Evolutionary conservation across 768 basidiomycete genomes (phyloP).

Genomic region (Psilocybe subaeruginosa): DNA sequence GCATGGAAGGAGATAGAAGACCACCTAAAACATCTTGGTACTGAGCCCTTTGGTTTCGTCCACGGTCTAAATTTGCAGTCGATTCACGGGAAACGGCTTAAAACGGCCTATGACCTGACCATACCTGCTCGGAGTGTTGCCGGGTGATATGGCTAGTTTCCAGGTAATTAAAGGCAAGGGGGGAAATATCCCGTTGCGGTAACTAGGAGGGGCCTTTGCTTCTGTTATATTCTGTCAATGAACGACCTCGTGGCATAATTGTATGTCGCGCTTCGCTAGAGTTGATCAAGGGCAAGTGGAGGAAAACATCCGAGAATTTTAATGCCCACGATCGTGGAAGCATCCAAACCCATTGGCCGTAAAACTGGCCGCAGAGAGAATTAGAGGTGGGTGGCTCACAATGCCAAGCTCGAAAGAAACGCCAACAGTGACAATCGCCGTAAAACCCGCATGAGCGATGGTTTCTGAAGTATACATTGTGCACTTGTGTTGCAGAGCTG

Average conservation of each 20-base stretch:
- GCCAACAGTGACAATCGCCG: conserved; percentile 26
- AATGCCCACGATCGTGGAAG: conserved; percentile 18
- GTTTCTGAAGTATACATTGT: too few relatives aligned
- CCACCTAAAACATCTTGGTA: too few relatives aligned
- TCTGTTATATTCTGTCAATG: conserved; percentile 21
- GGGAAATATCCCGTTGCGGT: neutral
- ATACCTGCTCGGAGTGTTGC: neutral
- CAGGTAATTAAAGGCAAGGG: neutral
- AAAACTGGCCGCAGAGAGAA: neutral
- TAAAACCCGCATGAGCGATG: conserved; percentile 20
- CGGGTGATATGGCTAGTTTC: neutral
- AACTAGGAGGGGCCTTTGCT: neutral
- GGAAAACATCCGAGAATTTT: neutral
- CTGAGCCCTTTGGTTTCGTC: too few relatives aligned
- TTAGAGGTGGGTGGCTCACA: conserved; percentile 15
- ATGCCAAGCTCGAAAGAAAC: conserved; percentile 29
- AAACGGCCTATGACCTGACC: neutral
- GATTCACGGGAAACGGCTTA: neutral
- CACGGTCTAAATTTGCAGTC: neutral
- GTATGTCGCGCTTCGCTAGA: conserved; percentile 9
- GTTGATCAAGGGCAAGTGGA: neutral
- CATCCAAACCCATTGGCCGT: conserved; percentile 20
- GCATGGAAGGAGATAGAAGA: neutral
- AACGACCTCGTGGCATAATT: conserved; percentile 7
- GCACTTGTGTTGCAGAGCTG: too few relatives aligned